Percentiles rank a stretch among this genome's conserved stretches.
These are phyloP conservation scores for Kwoniella mangroviensis DNA, from an alignment of 768 basidiomycete genomes.

Conservation along the genomic window DNA sequence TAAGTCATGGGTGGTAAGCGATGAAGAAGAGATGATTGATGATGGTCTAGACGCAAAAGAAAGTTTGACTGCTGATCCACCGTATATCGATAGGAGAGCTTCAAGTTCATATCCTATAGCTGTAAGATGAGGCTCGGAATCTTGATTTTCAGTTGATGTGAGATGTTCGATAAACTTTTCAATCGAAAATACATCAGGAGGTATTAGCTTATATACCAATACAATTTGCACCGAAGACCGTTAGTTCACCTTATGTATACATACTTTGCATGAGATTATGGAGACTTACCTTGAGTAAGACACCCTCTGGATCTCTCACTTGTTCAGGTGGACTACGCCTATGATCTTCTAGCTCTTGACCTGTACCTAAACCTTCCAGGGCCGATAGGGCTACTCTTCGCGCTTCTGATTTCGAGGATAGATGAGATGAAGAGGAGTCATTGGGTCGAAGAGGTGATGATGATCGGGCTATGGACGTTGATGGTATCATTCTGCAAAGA, in stretches of 20 bases:
- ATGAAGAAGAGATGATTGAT: constrained; percentile 18
- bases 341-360: constrained; percentile 5
- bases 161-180: constrained; percentile 51
- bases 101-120: constrained; percentile 56
- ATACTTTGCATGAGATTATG: neutral
- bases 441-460: neutral
- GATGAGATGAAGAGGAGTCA: neutral
- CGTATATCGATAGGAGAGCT: constrained; percentile 53
- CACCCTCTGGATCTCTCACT: constrained; percentile 30
- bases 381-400: neutral
- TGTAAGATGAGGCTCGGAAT: constrained; percentile 41
- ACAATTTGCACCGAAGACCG: neutral
- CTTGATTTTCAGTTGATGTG: constrained; percentile 35
- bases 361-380: constrained; percentile 10
- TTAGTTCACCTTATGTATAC: neutral
- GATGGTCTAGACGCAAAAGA: constrained; percentile 40
- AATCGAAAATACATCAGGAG: neutral
- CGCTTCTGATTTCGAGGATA: constrained; percentile 1
- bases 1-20: constrained; percentile 9
- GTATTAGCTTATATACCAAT: constrained; percentile 7
- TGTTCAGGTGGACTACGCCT: constrained; percentile 28
- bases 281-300: constrained; percentile 25
- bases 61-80: constrained; percentile 35
- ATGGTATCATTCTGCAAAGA: neutral
- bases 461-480: neutral